Evolutionary conservation across 75 land plant species (phyloP).

Genomic region (Pinus tabuliformis): DNA sequence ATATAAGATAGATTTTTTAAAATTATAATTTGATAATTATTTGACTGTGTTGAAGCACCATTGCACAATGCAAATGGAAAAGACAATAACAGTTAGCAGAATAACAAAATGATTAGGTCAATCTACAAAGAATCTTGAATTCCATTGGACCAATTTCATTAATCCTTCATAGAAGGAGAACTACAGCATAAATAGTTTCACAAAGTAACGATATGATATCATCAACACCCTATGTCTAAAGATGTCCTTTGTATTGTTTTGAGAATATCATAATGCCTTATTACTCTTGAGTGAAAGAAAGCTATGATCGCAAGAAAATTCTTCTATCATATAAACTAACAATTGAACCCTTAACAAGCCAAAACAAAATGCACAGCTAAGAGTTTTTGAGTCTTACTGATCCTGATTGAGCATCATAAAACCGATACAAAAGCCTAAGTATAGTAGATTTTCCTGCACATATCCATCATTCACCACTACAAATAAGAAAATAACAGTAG

Average conservation of each 20-base stretch:
- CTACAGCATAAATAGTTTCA: not conserved
- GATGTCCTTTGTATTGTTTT: not conserved
- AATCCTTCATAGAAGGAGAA: not conserved
- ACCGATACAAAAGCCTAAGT: slow-evolving; percentile 83
- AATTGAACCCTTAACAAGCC: not conserved
- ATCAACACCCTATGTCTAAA: not conserved
- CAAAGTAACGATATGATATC: not conserved
- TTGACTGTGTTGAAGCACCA: too few relatives aligned
- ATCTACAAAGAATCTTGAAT: not conserved
- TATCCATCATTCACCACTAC: not conserved
- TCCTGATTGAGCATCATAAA: slow-evolving; percentile 83
- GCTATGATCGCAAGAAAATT: not conserved
- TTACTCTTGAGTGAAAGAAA: too few relatives aligned
- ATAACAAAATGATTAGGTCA: not conserved
- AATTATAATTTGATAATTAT: too few relatives aligned
- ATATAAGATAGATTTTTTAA: too few relatives aligned
- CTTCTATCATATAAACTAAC: not conserved
- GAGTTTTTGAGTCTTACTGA: slow-evolving; percentile 42
- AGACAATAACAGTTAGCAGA: not conserved
- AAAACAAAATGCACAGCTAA: not conserved
- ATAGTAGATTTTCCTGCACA: slow-evolving; percentile 84
- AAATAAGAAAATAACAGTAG: too few relatives aligned
- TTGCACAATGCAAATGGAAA: not conserved
- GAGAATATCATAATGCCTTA: not conserved
- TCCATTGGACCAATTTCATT: not conserved